Evolutionary conservation across 2,329 filamentous ascomycete species (phyloP).

Genomic region (Beauveria rudraprayagi): DNA sequence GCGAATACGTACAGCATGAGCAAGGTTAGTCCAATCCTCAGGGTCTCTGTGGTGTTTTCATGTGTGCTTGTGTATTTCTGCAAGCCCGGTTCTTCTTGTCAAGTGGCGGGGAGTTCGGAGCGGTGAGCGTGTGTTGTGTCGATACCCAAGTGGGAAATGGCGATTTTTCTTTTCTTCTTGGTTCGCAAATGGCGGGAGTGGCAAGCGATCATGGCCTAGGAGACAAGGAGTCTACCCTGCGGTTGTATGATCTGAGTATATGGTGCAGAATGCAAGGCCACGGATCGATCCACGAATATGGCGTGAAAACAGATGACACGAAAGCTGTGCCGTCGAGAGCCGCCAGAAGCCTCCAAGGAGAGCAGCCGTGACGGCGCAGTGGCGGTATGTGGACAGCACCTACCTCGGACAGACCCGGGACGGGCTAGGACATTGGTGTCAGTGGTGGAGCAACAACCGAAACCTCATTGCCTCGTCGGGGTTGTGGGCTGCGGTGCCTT

Average conservation of each 20-base stretch:
- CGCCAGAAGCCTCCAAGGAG: neutral
- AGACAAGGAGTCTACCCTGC: neutral
- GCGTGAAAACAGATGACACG: neutral
- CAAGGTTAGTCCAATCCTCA: slow-evolving; percentile 23
- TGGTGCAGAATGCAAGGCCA: no score
- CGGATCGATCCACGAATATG: no score
- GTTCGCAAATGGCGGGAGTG: neutral
- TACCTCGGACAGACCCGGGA: slow-evolving; percentile 12
- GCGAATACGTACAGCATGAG: slow-evolving; percentile 35
- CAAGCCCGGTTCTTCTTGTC: neutral
- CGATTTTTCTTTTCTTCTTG: neutral
- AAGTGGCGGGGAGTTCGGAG: neutral
- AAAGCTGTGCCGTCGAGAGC: neutral
- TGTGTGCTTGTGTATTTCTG: neutral
- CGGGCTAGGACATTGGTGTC: neutral
- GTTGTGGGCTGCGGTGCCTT: slow-evolving; percentile 1
- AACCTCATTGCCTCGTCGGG: neutral
- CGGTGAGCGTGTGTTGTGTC: neutral
- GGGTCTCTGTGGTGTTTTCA: slow-evolving; percentile 1
- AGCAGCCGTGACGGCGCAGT: no score
- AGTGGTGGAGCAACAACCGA: neutral
- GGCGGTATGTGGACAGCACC: neutral
- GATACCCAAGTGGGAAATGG: slow-evolving; percentile 6
- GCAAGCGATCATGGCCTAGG: neutral
- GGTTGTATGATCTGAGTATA: neutral